Evolutionary conservation across 2,329 filamentous ascomycete species (phyloP).

Genomic region (Macrophomina tecta): DNA sequence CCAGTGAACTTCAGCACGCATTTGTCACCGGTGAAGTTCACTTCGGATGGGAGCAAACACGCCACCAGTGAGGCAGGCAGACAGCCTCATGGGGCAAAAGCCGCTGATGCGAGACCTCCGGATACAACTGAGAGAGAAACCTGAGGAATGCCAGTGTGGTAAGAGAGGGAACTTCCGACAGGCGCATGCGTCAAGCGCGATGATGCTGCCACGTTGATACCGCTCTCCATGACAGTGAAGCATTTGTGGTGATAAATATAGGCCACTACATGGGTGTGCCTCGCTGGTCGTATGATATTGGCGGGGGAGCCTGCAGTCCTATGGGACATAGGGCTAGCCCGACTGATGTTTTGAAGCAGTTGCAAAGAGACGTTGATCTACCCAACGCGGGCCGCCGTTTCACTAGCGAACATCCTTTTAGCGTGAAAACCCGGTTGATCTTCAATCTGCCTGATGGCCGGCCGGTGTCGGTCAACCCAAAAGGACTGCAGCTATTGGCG

Average conservation of each 20-base stretch:
- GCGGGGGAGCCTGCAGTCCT: neutral
- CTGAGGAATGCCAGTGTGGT: too few species aligned
- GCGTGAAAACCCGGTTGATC: neutral
- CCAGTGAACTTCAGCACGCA: neutral
- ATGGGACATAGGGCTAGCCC: neutral
- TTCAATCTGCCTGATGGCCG: neutral
- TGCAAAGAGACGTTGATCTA: neutral
- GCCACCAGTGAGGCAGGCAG: conserved; percentile 10
- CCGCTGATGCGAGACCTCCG: conserved; percentile 3
- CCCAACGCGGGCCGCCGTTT: conserved; percentile 11
- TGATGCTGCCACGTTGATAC: conserved; percentile 5
- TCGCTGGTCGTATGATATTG: neutral
- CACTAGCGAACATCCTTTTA: neutral
- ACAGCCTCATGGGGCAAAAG: neutral
- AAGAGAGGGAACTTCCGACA: too few species aligned
- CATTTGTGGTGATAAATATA: conserved; percentile 8
- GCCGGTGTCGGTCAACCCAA: conserved; percentile 12
- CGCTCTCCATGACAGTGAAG: neutral
- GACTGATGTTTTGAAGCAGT: conserved; percentile 5
- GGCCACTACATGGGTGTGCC: neutral
- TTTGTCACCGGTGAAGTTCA: conserved; percentile 14
- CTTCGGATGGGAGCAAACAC: neutral
- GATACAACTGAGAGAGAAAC: neutral
- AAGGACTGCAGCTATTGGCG: neutral
- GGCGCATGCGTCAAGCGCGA: neutral